These are phyloP conservation scores for Raphanus hybrid DNA, from an alignment of 441 rosid genomes.

Conservation along the genomic window DNA sequence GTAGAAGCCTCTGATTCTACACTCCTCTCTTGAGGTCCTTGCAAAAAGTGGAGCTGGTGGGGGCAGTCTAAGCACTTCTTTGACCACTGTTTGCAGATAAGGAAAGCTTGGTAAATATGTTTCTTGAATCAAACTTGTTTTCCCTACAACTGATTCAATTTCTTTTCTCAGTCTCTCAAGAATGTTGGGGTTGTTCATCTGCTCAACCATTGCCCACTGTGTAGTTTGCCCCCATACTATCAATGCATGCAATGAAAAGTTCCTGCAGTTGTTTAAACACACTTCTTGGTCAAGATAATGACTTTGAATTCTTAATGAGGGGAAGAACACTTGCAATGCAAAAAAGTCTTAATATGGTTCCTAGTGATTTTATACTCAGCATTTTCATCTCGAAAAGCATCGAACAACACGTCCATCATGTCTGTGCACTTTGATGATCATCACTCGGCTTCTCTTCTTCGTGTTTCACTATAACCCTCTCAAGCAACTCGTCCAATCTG, in stretches of 20 bases:
- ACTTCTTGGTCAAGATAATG: too few species aligned
- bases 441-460: slow-evolving; percentile 33
- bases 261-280: neutral
- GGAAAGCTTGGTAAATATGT: neutral
- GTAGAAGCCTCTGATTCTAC: neutral
- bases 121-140: neutral
- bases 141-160: neutral
- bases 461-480: slow-evolving; percentile 49
- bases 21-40: neutral
- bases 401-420: too few species aligned
- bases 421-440: too few species aligned
- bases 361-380: neutral
- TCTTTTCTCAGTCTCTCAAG: neutral
- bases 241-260: neutral
- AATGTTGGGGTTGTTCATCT: neutral
- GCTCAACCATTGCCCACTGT: neutral
- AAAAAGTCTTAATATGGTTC: too few species aligned
- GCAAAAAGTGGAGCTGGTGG: neutral
- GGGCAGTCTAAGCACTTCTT: slow-evolving; percentile 8
- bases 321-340: too few species aligned
- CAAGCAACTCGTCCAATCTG: slow-evolving; percentile 34
- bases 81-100: neutral
- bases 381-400: slow-evolving; percentile 31
- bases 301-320: too few species aligned
- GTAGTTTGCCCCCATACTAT: neutral